A percentile compares a stretch with the other conserved stretches of the same genome.
Conservation (phyloP, 2,329 filamentous ascomycete genomes). For the Leptographium radiaticola region DNA sequence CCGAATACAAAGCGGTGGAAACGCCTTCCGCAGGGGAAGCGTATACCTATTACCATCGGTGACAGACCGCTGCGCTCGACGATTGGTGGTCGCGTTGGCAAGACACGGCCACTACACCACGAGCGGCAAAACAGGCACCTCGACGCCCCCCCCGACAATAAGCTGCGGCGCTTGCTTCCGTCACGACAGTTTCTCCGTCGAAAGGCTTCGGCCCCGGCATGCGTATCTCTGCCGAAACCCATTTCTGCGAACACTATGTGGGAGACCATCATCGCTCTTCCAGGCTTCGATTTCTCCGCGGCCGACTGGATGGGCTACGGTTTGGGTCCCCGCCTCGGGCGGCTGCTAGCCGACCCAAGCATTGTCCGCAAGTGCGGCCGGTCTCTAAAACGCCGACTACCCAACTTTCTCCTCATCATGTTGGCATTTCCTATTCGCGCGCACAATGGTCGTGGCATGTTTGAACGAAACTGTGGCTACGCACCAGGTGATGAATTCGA, state of each 20-base stretch:
- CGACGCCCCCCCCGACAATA: not conserved
- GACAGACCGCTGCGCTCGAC: not conserved
- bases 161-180: not conserved
- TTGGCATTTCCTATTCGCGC: not conserved
- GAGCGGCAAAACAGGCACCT: not conserved
- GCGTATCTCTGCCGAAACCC: not conserved
- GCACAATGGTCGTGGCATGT: not conserved
- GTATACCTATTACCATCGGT: not conserved
- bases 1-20: not conserved
- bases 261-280: not conserved
- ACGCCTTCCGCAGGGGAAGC: not conserved
- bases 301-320: not conserved
- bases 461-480: not conserved
- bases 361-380: not conserved
- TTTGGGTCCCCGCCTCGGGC: not conserved
- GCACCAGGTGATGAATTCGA: not conserved
- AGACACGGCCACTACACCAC: not conserved
- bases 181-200: not conserved
- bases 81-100: not conserved
- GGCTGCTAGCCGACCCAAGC: not conserved
- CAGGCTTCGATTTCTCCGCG: not conserved
- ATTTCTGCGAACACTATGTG: not conserved
- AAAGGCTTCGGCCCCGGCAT: not conserved
- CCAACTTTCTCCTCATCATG: not conserved
- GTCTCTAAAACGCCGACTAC: constrained; percentile 1